Conservation (phyloP, 2,329 filamentous ascomycete species). For the Xylariomycetidae sp. region DNA sequence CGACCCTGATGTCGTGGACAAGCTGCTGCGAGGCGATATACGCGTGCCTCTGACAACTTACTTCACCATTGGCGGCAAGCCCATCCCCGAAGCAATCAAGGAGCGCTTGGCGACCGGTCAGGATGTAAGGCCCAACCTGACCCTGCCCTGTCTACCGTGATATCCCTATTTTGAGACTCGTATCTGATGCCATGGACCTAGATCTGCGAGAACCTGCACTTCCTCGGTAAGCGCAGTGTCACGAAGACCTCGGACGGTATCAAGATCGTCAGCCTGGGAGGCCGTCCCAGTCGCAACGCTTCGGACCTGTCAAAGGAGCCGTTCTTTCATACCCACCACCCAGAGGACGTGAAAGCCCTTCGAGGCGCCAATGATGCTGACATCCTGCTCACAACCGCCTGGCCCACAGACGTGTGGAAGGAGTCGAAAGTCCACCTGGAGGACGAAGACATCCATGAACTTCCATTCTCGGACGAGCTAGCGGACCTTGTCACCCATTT, state of each 20-base stretch:
- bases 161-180: neutral
- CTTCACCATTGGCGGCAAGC: conserved; percentile 71
- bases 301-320: conserved; percentile 63
- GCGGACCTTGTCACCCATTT: conserved; percentile 72
- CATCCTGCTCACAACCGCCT: conserved; percentile 79
- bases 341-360: conserved; percentile 68
- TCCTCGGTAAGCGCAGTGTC: conserved; percentile 77
- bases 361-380: conserved; percentile 74
- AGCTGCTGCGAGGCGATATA: conserved; percentile 67
- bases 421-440: conserved; percentile 60
- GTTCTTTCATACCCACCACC: conserved; percentile 70
- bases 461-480: conserved; percentile 58
- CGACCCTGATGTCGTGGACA: conserved; percentile 52
- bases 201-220: conserved; percentile 86
- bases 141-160: neutral
- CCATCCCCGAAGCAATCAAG: conserved; percentile 65
- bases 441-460: conserved; percentile 43
- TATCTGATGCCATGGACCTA: conserved; percentile 20
- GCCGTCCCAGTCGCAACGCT: conserved; percentile 57
- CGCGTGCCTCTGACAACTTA: conserved; percentile 77
- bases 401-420: conserved; percentile 68
- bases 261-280: conserved; percentile 80
- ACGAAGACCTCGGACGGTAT: conserved; percentile 88
- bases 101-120: conserved; percentile 68
- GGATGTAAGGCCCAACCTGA: conserved; percentile 33